Conservation (phyloP, 140 eudicot genomes). For the Oenanthe javanica region DNA sequence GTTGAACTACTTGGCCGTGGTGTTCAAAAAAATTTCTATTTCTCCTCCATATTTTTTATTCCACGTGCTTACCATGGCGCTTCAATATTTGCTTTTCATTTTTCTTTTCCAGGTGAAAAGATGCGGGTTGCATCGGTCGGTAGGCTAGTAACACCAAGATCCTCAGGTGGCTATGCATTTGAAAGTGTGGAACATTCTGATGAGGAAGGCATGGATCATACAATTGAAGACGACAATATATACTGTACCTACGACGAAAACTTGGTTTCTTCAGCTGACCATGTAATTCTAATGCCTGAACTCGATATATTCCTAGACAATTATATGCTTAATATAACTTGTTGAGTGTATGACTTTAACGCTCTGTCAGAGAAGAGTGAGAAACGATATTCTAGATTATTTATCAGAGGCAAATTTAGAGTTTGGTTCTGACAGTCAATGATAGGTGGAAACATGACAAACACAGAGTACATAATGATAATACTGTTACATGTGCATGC, state of each 20-base stretch:
- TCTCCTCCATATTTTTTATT: neutral
- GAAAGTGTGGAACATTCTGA: constrained; percentile 74
- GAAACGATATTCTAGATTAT: neutral
- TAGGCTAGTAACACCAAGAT: constrained; percentile 62
- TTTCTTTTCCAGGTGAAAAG: constrained; percentile 41
- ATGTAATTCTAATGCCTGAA: constrained; percentile 24
- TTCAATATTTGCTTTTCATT: constrained; percentile 6
- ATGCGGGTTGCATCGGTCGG: constrained; percentile 60
- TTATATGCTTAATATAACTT: neutral
- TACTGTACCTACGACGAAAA: constrained; percentile 41
- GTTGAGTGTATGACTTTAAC: neutral
- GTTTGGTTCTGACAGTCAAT: neutral
- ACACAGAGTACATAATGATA: neutral
- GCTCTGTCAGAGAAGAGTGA: neutral
- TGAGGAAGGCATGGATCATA: constrained; percentile 58
- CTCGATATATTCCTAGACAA: neutral
- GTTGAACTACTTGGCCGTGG: neutral
- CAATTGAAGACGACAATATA: constrained; percentile 38
- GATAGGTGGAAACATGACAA: constrained; percentile 2
- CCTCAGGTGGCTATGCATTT: constrained; percentile 51
- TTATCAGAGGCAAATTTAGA: neutral
- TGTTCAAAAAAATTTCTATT: neutral
- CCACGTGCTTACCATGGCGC: neutral
- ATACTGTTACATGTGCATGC: neutral
- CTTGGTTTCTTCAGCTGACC: constrained; percentile 28